These are phyloP conservation scores for Dimargaris xerosporica DNA, from an alignment of 192 early-diverging fungal species.

Conservation along the genomic window DNA sequence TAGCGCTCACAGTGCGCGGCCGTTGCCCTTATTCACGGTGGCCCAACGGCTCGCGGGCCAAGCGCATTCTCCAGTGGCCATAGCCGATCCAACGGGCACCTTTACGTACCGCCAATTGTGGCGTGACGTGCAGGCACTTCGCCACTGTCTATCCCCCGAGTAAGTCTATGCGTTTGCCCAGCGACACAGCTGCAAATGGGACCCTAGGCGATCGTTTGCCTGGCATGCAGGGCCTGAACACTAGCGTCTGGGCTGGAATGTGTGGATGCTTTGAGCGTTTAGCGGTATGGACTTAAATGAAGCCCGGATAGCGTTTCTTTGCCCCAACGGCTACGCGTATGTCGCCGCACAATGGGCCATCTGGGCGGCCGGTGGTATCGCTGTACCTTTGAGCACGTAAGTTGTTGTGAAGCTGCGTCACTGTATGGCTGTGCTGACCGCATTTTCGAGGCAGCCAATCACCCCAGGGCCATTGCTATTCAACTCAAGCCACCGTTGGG, in stretches of 20 bases:
- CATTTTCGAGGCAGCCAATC: too few species aligned
- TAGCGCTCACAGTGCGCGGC: neutral
- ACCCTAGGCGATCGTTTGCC: neutral
- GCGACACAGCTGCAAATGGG: neutral
- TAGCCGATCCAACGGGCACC: neutral
- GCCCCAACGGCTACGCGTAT: conserved; percentile 46
- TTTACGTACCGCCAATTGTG: neutral
- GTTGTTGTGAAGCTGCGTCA: neutral
- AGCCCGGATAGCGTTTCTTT: conserved; percentile 27
- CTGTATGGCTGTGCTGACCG: too few species aligned
- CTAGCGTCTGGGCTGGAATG: neutral
- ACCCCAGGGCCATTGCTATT: too few species aligned
- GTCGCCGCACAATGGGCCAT: conserved; percentile 51
- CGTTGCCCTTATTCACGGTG: conserved; percentile 7
- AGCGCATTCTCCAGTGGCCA: neutral
- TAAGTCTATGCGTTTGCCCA: neutral
- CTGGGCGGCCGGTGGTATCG: conserved; percentile 66
- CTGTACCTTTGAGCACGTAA: conserved; percentile 49
- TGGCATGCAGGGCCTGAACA: neutral
- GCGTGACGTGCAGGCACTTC: neutral
- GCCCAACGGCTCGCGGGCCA: neutral
- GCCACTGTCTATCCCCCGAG: neutral
- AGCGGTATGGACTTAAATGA: conserved; percentile 15
- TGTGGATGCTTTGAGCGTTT: neutral
- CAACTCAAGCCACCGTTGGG: too few species aligned